Evolutionary conservation across 2,329 filamentous ascomycete genomes (phyloP), one percentile per base, ranked within the genome.

Genomic region (Polychaeton citri): DNA sequence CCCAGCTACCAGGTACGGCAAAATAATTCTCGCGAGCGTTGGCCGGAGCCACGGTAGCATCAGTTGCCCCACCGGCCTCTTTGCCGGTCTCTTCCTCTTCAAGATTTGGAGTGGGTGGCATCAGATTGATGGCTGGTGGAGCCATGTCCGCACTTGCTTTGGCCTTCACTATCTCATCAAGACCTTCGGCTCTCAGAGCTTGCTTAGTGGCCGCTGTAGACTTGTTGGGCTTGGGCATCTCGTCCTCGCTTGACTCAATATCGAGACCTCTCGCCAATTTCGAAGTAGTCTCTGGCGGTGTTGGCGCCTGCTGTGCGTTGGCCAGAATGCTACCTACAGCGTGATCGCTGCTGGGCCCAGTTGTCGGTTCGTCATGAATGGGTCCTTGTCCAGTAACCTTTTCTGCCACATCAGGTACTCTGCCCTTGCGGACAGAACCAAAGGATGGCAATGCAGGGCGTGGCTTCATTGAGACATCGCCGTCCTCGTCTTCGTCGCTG

Each of bases 361-460:
- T 6, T 5, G 10, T 16, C 18, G 13, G 30, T 2, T 66, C 68
- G n/a, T 66, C 36, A 18, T 54, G 47, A 24, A 62, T 58, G 10
- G 57, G 56, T 15, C 58, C 48, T 10, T 49, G 65, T 44, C 65
- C 61, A 8, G 68, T 68, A 21, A 67, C 63, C 40, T 70, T 69
- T 33, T 65, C 79, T 15, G 66, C 61, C 26, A 69, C 61, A 1
- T 61, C 62, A 17, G 44, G 44, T 21, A 40, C 32, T 31, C 47
- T 59, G 47, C 34, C 74, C 68, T 38, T 55, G 39, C 38, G 47
- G 21, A 87, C 66, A 49, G 81, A 86, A 13, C 81, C 81, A 54
- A 87, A 87, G 1, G 71, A 78, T 2, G 81, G 81, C 24, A 87
- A 60, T 2, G 75, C 76, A 5, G 81, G 80, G 20, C 80, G 65